A percentile compares a stretch with the other conserved stretches of the same genome.
Evolutionary conservation across 2,329 filamentous ascomycete species (phyloP).

Genomic region (Fusarium verrucosum): DNA sequence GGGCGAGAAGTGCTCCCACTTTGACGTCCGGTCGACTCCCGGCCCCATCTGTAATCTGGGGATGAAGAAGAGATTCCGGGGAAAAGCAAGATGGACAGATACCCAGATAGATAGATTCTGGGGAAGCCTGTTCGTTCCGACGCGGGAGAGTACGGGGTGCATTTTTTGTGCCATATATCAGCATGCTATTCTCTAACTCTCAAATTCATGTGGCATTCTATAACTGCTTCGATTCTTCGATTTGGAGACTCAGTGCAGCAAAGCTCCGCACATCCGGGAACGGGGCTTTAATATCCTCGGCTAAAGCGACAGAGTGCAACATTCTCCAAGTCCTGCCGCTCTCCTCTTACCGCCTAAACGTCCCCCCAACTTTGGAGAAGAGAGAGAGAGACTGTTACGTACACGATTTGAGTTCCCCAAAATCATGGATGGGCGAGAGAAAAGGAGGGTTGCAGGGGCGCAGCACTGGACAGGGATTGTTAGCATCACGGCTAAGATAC

Average conservation of each 20-base stretch:
- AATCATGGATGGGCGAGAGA: neutral
- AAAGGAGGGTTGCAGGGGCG: slow-evolving; percentile 23
- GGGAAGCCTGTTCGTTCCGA: slow-evolving; percentile 31
- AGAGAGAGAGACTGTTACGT: slow-evolving; percentile 8
- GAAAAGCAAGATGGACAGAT: slow-evolving; percentile 21
- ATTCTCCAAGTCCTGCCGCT: slow-evolving; percentile 31
- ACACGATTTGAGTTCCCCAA: slow-evolving; percentile 16
- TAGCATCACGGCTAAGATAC: slow-evolving; percentile 23
- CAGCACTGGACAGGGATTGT: slow-evolving; percentile 8
- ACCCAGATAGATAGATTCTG: slow-evolving; percentile 28
- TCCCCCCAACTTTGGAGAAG: slow-evolving; percentile 21
- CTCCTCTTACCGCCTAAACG: slow-evolving; percentile 10
- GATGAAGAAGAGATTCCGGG: slow-evolving; percentile 29
- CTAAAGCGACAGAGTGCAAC: slow-evolving; percentile 13
- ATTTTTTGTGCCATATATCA: neutral
- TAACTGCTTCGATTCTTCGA: neutral
- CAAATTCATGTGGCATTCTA: neutral
- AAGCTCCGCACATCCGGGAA: slow-evolving; percentile 32
- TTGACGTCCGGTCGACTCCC: slow-evolving; percentile 25
- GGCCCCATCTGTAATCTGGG: slow-evolving; percentile 22
- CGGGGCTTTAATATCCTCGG: slow-evolving; percentile 24
- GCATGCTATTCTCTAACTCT: too few species aligned
- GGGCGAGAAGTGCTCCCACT: slow-evolving; percentile 22
- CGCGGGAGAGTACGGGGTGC: slow-evolving; percentile 11
- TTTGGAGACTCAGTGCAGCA: slow-evolving; percentile 5